Base-by-base conservation (phyloP, 306 rosid species). In the Ormosia emarginata region DNA sequence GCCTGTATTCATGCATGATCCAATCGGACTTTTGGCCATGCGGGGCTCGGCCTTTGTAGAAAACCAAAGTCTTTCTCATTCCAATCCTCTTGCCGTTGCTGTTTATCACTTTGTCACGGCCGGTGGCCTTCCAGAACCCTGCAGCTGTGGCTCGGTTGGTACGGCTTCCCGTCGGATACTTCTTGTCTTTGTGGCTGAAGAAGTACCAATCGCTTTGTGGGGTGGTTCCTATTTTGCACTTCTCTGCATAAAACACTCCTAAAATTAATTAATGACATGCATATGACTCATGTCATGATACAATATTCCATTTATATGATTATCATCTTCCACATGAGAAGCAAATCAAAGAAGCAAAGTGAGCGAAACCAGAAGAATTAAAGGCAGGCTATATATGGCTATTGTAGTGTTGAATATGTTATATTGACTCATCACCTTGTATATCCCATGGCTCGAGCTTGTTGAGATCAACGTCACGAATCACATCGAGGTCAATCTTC, bases 361-460 rank as follows among this genome's bases (percentile, higher is more conserved):
- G 11, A 58, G 39, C 0, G 71, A 75, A 34, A 56, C 5, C 37
- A 71, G 18, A 61, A 47, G 6, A 6, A 34, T 13, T 12, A 58
- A 58, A 24, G 24, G 24, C 24, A 0, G 24, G 24, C 24, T 24
- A 24, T 24, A 24, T 24, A 44, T 24, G 12, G 53, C 53, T 47
- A 13, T 24, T 24, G 24, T 24, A 24, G 24, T 24, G 2, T 17
- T 13, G 13, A 1, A 5, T 36, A 24, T 24, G n/a, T 9, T 29
- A 4, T 29, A 0, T 34, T 5, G 6, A 24, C n/a, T 9, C 7
- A 7, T 33, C 40, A 95, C 99, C 99, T 95, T 91, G 99, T 6
- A 95, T 93, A 57, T 95, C 99, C 99, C 99, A 95, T 0, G 99
- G 99, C 79, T 95, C 99, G 33, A 93, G 98, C 87, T 95, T 95